Evolutionary conservation across 768 basidiomycete species (phyloP).

Genomic region (Nidularia pulvinata): DNA sequence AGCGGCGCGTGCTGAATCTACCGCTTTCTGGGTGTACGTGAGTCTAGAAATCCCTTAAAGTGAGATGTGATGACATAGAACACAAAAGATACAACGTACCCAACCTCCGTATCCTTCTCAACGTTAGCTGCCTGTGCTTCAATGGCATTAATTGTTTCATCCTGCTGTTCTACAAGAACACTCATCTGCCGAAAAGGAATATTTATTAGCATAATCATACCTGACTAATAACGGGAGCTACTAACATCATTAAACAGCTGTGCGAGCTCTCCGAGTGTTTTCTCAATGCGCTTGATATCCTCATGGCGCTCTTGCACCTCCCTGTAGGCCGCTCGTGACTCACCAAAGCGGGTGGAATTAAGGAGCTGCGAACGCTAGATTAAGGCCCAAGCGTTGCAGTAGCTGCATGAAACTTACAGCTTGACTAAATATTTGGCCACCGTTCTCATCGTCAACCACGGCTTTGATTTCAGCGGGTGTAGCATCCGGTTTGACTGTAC

Average conservation of each 20-base stretch:
- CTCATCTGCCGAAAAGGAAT: constrained; percentile 65
- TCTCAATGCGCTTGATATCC: constrained; percentile 95
- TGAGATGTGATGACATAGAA: not conserved
- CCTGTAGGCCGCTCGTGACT: constrained; percentile 87
- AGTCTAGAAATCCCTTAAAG: constrained; percentile 42
- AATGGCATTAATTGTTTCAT: constrained; percentile 82
- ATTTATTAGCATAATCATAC: too few species aligned
- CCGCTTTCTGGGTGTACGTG: constrained; percentile 84
- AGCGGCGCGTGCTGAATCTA: constrained; percentile 82
- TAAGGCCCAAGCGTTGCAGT: too few species aligned
- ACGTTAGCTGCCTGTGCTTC: constrained; percentile 75
- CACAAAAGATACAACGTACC: constrained; percentile 45
- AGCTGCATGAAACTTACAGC: constrained; percentile 46
- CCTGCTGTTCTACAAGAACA: constrained; percentile 92
- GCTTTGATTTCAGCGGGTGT: constrained; percentile 85
- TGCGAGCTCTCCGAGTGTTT: constrained; percentile 89
- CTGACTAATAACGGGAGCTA: constrained; percentile 2
- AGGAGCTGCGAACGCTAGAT: constrained; percentile 52
- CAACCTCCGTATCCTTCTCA: constrained; percentile 83
- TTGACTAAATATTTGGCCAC: constrained; percentile 88
- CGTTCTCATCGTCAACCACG: constrained; percentile 83
- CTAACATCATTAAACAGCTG: constrained; percentile 94
- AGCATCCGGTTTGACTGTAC: constrained; percentile 90
- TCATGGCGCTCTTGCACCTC: constrained; percentile 98
- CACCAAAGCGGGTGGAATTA: constrained; percentile 89